Evolutionary conservation across 495 filamentous ascomycete species (phyloP).

Genomic region (Emericellopsis terricola): DNA sequence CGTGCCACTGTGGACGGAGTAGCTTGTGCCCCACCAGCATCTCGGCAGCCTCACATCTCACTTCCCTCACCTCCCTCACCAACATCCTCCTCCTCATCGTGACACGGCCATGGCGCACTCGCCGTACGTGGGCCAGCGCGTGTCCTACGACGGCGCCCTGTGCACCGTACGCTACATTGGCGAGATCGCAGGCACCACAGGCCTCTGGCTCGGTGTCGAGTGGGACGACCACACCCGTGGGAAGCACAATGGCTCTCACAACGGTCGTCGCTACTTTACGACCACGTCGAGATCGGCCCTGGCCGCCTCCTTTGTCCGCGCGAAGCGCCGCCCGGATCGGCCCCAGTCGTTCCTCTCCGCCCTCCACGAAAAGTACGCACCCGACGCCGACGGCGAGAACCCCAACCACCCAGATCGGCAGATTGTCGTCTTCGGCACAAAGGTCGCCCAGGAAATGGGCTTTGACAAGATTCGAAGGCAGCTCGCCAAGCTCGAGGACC

Average conservation of each 20-base stretch:
- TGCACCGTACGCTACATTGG: conserved; percentile 83
- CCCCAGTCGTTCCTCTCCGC: conserved; percentile 61
- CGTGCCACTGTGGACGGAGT: background rate
- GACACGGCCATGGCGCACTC: background rate
- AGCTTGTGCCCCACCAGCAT: conserved; percentile 8
- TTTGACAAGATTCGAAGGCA: conserved; percentile 82
- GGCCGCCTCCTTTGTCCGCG: conserved; percentile 73
- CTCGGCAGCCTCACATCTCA: too few relatives aligned
- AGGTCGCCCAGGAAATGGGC: conserved; percentile 85
- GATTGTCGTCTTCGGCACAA: conserved; percentile 63
- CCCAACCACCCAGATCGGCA: conserved; percentile 11
- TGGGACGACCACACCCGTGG: conserved; percentile 80
- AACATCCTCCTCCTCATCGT: background rate
- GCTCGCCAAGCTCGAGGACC: conserved; percentile 56
- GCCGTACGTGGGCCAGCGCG: conserved; percentile 42
- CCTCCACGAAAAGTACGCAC: conserved; percentile 65
- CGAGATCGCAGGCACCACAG: conserved; percentile 51
- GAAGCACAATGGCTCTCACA: conserved; percentile 76
- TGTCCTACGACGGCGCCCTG: conserved; percentile 52
- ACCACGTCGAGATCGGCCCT: conserved; percentile 56
- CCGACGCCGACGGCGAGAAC: conserved; percentile 22
- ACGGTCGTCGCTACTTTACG: conserved; percentile 63
- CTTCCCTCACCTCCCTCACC: background rate
- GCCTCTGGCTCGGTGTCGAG: conserved; percentile 86
- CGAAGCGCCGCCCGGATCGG: conserved; percentile 47